Evolutionary conservation across 176 grass and related monocot species (phyloP), one percentile per base, ranked within the genome.

Genomic region (Paspalum notatum): DNA sequence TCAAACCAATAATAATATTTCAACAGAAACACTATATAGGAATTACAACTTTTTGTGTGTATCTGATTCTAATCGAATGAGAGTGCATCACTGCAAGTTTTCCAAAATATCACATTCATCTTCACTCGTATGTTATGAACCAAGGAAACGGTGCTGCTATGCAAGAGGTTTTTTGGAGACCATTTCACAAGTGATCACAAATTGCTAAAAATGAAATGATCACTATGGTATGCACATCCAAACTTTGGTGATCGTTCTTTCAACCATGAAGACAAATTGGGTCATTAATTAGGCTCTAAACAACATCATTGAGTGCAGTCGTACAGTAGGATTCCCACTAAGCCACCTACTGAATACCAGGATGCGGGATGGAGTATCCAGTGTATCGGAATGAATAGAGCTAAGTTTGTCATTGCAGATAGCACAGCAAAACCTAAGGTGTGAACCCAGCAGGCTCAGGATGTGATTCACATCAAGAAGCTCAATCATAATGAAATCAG

Each of bases 1-100:
- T 38, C 65, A 78, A 55, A 87, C 24, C 7, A 4, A 59, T 85
- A 59, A 32, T 53, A 44, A 12, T 79, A n/a, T 32, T 72, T 74
- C 43, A 75, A 75, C 67, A n/a, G 2, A 66, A 79, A 71, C 8
- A n/a, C 2, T 15, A 9, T 37, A 64, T 73, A 21, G n/a, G 12
- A 86, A 61, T 39, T 78, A 20, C 43, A 5, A 66, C 2, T 16
- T 72, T 56, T 64, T 25, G 32, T 32, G 32, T 32, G 32, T 32
- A 41, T 16, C 48, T 48, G 14, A 41, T 12, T 62, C 4, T 57
- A 15, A 80, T 38, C 11, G 55, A 75, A 52, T 38, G 7, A 53
- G 44, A n/a, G n/a, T n/a, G n/a, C 40, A 44, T 54, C 49, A 79
- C n/a, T 55, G 48, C 37, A 43, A 55, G 49, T 55, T 79, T 25